These are phyloP conservation scores for Claviceps sorghi DNA, from an alignment of 2,329 filamentous ascomycete genomes.

Conservation along the genomic window DNA sequence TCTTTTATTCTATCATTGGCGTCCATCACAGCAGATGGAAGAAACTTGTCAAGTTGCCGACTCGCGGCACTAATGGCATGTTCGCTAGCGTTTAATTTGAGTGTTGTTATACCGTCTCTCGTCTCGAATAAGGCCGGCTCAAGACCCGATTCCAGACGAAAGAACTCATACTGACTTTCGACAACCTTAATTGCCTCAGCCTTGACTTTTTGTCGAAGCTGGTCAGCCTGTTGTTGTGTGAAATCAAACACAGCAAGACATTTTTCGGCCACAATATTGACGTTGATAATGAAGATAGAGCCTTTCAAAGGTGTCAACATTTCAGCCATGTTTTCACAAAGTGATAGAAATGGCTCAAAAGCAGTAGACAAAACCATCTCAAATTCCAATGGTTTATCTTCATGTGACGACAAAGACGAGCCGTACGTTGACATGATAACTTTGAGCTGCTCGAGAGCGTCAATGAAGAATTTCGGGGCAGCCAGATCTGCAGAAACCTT, in stretches of 20 bases:
- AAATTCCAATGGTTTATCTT: conserved; percentile 53
- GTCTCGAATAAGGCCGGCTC: conserved; percentile 47
- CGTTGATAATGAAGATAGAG: conserved; percentile 62
- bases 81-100: conserved; percentile 30
- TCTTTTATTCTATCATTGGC: conserved; percentile 67
- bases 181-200: conserved; percentile 43
- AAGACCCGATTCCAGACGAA: conserved; percentile 63
- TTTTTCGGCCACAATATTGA: conserved; percentile 42
- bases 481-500: conserved; percentile 57
- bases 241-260: conserved; percentile 49
- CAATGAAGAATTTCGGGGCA: conserved; percentile 65
- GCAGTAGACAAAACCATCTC: conserved; percentile 61
- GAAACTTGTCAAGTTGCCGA: conserved; percentile 72
- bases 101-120: conserved; percentile 13
- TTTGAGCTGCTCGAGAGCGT: conserved; percentile 63
- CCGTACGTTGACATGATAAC: conserved; percentile 78
- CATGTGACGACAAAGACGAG: conserved; percentile 51
- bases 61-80: conserved; percentile 49
- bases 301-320: conserved; percentile 43
- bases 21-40: conserved; percentile 87
- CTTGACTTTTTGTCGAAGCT: conserved; percentile 42
- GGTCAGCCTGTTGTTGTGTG: conserved; percentile 36
- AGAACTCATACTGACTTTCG: conserved; percentile 55
- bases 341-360: conserved; percentile 71
- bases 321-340: conserved; percentile 55